Evolutionary conservation across 1,139 yeast species (phyloP), one percentile per base, ranked within the genome.

Genomic region (Magnusiomyces ingens): DNA sequence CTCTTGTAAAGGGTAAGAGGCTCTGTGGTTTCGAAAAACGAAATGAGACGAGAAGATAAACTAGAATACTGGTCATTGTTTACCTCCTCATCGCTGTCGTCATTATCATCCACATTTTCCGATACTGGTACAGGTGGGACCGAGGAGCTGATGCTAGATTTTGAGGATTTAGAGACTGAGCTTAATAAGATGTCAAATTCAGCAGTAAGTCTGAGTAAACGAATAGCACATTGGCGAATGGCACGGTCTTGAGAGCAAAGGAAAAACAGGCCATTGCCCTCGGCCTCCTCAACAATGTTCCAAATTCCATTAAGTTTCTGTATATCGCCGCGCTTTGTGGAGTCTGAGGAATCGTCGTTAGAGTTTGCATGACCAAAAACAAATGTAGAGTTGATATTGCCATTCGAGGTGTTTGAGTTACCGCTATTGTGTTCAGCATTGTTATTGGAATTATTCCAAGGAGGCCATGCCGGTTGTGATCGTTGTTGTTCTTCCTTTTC

Each of bases 231-330:
- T 57, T 81, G 82, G 52, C 99, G 75, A 13, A 88, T 78, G 42
- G 79, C 76, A 38, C 87, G 77, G 62, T 90, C 96, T 63, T 89
- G 95, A 1, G 96, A 87, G 64, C 96, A 89, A 35, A 94, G 73
- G 65, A 94, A 93, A 66, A 88, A 93, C 42, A 94, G 71, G 0
- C 97, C 99, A 65, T 91, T 89, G 0, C 99, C 98, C 70, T 94
- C 99, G 8, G 91, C 86, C 60, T 91, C 97, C 67, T 93, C 98
- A 50, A 91, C 84, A 0, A 86, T 84, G 0, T 95, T 85, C 60
- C 88, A 82, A 44, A 88, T 81, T 41, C 81, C 82, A 61, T 86
- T 86, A 78, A 91, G 76, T 62, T 86, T 94, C 48, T 88, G 69
- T 55, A 84, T 90, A 56, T 87, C 93, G 18, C 78, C 71, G 5